phyloP scores from a whole-genome alignment of 1,139 yeast species.

The Yamadazyma taylorii region DNA sequence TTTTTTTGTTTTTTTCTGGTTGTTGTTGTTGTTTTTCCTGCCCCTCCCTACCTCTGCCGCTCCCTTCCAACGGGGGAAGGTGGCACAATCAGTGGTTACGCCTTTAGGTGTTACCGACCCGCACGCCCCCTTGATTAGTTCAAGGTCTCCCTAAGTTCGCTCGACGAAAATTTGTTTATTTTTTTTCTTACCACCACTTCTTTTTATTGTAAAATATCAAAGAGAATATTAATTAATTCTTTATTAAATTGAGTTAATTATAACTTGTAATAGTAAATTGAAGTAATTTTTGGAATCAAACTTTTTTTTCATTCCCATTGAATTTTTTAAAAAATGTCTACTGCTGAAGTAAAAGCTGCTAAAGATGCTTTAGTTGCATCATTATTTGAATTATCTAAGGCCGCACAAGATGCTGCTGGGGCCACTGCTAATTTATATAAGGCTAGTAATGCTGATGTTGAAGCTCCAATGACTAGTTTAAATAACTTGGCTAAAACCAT shows the following conservation, averaged over 20 bases:
- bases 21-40: too few relatives aligned
- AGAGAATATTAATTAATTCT: background rate
- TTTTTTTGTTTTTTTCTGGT: too few relatives aligned
- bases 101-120: background rate
- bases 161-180: conserved; percentile 4
- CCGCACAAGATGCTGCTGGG: conserved; percentile 77
- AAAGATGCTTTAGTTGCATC: conserved; percentile 68
- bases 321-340: background rate
- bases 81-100: background rate
- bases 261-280: too few relatives aligned
- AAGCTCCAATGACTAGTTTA: conserved; percentile 27
- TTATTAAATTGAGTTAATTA: too few relatives aligned
- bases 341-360: conserved; percentile 35
- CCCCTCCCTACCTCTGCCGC: background rate
- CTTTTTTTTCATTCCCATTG: background rate
- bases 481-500: conserved; percentile 30
- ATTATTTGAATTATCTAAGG: conserved; percentile 74
- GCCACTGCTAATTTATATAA: conserved; percentile 77
- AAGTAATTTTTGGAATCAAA: too few relatives aligned
- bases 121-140: conserved; percentile 2
- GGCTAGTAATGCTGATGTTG: conserved; percentile 35
- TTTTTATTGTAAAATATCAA: conserved; percentile 1
- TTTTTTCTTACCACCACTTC: conserved; percentile 2
- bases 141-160: conserved; percentile 4
- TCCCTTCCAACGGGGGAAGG: background rate